A percentile compares a stretch with the other conserved stretches of the same genome.
phyloP scores from a whole-genome alignment of 495 filamentous ascomycete species.

The Xylaria castorea region DNA sequence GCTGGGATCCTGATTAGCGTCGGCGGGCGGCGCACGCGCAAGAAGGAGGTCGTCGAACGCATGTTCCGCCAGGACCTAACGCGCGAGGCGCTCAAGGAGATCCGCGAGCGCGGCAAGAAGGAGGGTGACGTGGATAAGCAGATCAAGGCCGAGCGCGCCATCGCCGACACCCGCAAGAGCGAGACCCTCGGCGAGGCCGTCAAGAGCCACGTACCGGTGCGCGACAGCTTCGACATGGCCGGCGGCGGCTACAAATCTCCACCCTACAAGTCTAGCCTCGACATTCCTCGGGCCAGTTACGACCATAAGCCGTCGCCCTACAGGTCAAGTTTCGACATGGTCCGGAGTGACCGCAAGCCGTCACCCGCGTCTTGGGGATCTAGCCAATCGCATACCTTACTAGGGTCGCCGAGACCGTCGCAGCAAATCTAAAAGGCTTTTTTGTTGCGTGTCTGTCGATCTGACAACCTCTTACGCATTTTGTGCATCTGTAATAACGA shows the following conservation, averaged over 20 bases:
- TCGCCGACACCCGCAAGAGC: slow-evolving; percentile 38
- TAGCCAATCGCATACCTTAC: background rate
- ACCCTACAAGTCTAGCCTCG: slow-evolving; percentile 1
- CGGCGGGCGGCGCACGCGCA: slow-evolving; percentile 73
- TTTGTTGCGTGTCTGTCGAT: background rate
- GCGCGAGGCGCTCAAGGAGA: slow-evolving; percentile 71
- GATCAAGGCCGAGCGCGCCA: slow-evolving; percentile 40
- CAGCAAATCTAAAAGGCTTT: background rate
- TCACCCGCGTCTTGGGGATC: background rate
- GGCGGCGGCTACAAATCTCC: background rate
- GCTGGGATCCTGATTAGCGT: slow-evolving; percentile 75
- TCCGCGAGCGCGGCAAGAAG: slow-evolving; percentile 58
- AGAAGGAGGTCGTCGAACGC: slow-evolving; percentile 81
- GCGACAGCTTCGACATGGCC: slow-evolving; percentile 25
- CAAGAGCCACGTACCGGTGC: slow-evolving; percentile 24
- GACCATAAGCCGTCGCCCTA: background rate
- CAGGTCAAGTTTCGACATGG: background rate
- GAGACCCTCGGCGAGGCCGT: slow-evolving; percentile 37
- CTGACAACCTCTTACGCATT: background rate
- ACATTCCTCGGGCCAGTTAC: background rate
- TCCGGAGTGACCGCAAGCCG: background rate
- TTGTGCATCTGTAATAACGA: background rate
- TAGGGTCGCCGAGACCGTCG: background rate
- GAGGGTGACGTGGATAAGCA: slow-evolving; percentile 61
- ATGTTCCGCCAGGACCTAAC: slow-evolving; percentile 77